These are phyloP conservation scores for Fusarium beomiforme DNA, from an alignment of 2,329 filamentous ascomycete species.

Conservation along the genomic window DNA sequence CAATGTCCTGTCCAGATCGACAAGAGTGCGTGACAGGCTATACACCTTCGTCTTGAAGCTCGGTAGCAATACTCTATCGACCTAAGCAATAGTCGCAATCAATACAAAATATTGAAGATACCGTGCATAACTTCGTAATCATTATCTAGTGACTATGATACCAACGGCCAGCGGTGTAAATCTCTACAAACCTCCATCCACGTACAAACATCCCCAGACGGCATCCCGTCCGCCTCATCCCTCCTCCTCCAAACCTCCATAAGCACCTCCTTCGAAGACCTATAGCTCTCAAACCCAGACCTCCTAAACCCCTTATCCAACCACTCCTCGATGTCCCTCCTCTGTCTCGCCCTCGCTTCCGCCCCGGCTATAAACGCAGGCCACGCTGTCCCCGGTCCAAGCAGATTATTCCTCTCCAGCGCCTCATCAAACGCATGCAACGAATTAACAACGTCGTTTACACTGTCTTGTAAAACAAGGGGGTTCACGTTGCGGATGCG, in stretches of 20 bases:
- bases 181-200: conserved; percentile 40
- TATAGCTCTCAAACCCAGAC: conserved; percentile 36
- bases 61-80: not conserved
- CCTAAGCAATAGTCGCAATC: not conserved
- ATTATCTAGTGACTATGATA: not conserved
- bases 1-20: rapidly evolving
- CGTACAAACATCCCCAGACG: conserved; percentile 25
- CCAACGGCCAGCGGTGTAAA: conserved; percentile 32
- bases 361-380: conserved; percentile 35
- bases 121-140: not conserved
- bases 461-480: conserved; percentile 29
- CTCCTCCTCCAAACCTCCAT: conserved; percentile 34
- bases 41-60: rapidly evolving
- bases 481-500: conserved; percentile 37
- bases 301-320: conserved; percentile 32
- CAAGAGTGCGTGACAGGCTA: rapidly evolving
- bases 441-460: conserved; percentile 29
- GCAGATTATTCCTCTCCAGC: conserved; percentile 26
- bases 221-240: conserved; percentile 23
- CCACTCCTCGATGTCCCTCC: conserved; percentile 30
- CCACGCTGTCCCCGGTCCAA: conserved; percentile 35
- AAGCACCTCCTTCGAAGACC: conserved; percentile 26
- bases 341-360: conserved; percentile 29
- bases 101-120: not conserved
- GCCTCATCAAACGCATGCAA: conserved; percentile 33